Evolutionary conservation across 2,329 filamentous ascomycete genomes (phyloP).

Genomic region (Decorospora gaudefroyi): DNA sequence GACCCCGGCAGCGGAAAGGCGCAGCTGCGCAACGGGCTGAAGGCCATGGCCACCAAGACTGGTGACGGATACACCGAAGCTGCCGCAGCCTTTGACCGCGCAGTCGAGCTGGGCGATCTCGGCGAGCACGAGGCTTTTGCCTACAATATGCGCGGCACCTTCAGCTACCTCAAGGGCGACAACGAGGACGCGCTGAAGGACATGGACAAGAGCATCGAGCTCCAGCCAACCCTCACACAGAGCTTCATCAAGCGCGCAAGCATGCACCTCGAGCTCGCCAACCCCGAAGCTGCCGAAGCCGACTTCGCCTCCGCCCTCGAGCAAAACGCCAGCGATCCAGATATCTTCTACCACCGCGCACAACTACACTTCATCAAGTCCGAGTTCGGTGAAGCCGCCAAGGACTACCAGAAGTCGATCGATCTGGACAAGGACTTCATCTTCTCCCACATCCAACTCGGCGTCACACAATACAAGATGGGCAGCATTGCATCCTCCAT

Average conservation of each 20-base stretch:
- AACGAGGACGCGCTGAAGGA: constrained; percentile 81
- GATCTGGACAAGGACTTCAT: constrained; percentile 96
- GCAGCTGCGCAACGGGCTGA: constrained; percentile 80
- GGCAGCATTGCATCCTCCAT: constrained; percentile 96
- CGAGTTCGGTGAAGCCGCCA: constrained; percentile 89
- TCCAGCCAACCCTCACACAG: constrained; percentile 86
- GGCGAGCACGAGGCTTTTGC: constrained; percentile 85
- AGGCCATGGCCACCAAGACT: constrained; percentile 82
- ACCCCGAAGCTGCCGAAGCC: constrained; percentile 80
- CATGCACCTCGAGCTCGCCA: constrained; percentile 91
- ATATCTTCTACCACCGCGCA: constrained; percentile 98
- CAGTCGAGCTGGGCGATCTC: constrained; percentile 78
- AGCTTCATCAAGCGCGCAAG: constrained; percentile 99
- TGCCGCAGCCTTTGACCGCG: constrained; percentile 81
- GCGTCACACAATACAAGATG: constrained; percentile 99
- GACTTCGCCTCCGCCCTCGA: constrained; percentile 86
- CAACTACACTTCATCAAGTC: constrained; percentile 97
- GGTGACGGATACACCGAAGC: constrained; percentile 91
- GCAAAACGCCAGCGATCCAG: constrained; percentile 86
- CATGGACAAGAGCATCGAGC: constrained; percentile 88
- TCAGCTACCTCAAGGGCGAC: constrained; percentile 89
- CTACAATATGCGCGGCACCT: constrained; percentile 95
- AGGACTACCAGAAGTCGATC: constrained; percentile 99
- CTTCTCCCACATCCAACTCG: constrained; percentile 98
- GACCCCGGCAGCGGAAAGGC: constrained; percentile 78